Evolutionary conservation across 441 rosid species (phyloP), one percentile per base, ranked within the genome.

Genomic region (Croton laevigatus): DNA sequence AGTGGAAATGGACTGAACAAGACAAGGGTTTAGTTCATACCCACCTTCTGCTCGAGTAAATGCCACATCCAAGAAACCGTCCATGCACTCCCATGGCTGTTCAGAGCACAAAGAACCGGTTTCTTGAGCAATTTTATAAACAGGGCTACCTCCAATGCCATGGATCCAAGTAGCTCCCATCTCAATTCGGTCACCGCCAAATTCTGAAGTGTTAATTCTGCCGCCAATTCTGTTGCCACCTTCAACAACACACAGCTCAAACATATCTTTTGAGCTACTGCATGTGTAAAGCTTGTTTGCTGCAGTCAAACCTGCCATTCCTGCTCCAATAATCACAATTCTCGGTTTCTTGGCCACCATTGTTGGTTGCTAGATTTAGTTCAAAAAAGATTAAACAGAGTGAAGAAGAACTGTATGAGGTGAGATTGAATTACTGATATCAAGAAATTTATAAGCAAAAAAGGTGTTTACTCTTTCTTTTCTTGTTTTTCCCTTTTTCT

Each of bases 111-210:
- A 71, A 11, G 97, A 87, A 12, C 81, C 76, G 71, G 83, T 89
- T 74, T 87, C 81, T 64, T 77, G 75, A n/a, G 98, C 94, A 75
- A 95, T 92, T 75, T 71, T 74, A 75, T 92, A 83, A 69, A 95
- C 62, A 10, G 96, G 97, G 75, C 98, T 95, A 53, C 99, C 98
- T 13, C 86, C 93, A 73, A 95, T 92, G 17, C 99, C 99, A 75
- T 95, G 99, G 84, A 95, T 94, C 96, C 96, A 94, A 42, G 99
- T 92, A 32, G 98, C 98, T 8, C 99, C 99, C 90, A 92, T 87
- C 91, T 95, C 99, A 37, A 95, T 92, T 74, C 87, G 76, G 81
- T 91, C 93, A 27, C 93, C 90, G 19, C 93, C 83, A 71, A 95
- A 92, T 84, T 92, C 91, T 1, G 94, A 86, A 71, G 97, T 87